Evolutionary conservation across 371 early-diverging fungal species (phyloP).

Genomic region (Actinomortierella ambigua): DNA sequence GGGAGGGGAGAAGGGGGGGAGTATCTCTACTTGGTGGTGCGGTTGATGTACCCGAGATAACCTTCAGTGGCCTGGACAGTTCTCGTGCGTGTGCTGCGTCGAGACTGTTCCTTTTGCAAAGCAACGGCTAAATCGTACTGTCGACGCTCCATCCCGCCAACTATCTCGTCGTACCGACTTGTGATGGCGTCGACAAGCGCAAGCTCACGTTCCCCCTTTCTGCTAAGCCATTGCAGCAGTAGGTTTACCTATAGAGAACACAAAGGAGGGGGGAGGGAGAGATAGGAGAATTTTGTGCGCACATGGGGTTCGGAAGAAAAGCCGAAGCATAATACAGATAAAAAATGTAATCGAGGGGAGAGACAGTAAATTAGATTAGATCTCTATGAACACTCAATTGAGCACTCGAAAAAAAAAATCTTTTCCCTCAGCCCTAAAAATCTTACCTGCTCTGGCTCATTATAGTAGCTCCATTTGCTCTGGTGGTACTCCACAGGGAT

Average conservation of each 20-base stretch:
- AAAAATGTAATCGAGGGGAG: not conserved
- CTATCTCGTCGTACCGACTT: constrained; percentile 48
- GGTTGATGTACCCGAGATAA: constrained; percentile 40
- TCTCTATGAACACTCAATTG: not conserved
- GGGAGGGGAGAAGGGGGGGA: too few species aligned
- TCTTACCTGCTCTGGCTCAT: constrained; percentile 62
- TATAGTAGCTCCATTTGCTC: constrained; percentile 68
- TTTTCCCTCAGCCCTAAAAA: not conserved
- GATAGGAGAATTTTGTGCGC: too few species aligned
- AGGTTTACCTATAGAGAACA: constrained; percentile 54
- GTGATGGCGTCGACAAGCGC: constrained; percentile 60
- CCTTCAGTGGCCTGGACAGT: constrained; percentile 41
- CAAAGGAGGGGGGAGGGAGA: too few species aligned
- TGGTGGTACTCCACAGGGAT: constrained; percentile 15
- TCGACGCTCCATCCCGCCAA: constrained; percentile 54
- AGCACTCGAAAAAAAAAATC: not conserved
- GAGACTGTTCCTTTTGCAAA: constrained; percentile 46
- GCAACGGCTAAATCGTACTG: constrained; percentile 47
- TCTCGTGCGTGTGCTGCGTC: constrained; percentile 58
- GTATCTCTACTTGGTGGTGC: constrained; percentile 8
- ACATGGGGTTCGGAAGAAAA: not conserved
- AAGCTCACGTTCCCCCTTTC: constrained; percentile 75
- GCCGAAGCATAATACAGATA: not conserved
- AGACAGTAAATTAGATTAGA: too few species aligned
- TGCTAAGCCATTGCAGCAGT: constrained; percentile 76